Evolutionary conservation across 139 green algal species (phyloP).

Genomic region (Axilococcus clingmanii): DNA sequence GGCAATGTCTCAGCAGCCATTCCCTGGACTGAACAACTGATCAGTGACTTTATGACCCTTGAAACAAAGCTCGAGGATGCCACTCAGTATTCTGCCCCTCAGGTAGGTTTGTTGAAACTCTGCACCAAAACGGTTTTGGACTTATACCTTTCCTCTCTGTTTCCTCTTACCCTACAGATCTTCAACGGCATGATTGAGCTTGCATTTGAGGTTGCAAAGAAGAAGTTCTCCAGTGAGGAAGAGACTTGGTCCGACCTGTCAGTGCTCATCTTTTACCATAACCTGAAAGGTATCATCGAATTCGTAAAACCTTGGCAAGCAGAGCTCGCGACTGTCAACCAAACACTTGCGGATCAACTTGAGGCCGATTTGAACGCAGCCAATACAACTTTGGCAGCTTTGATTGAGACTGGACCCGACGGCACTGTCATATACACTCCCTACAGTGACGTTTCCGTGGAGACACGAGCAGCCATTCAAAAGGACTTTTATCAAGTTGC

Average conservation of each 20-base stretch:
- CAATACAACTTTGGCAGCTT: neutral
- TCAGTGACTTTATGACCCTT: slow-evolving; percentile 9
- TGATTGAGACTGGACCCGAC: neutral
- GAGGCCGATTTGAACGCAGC: neutral
- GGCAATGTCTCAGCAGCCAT: slow-evolving; percentile 3
- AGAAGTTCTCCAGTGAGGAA: slow-evolving; percentile 30
- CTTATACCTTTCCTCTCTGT: neutral
- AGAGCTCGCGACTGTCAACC: neutral
- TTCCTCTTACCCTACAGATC: neutral
- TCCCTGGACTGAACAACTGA: slow-evolving; percentile 12
- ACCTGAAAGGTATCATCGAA: slow-evolving; percentile 15
- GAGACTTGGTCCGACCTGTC: slow-evolving; percentile 25
- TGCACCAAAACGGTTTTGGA: slow-evolving; percentile 3
- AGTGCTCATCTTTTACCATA: slow-evolving; percentile 34
- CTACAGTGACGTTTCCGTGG: slow-evolving; percentile 1
- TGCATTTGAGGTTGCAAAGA: slow-evolving; percentile 19
- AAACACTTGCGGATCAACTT: neutral
- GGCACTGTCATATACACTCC: slow-evolving; percentile 3
- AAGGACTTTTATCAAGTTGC: slow-evolving; percentile 13
- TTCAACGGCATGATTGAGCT: slow-evolving; percentile 10
- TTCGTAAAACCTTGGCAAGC: slow-evolving; percentile 1
- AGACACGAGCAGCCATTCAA: slow-evolving; percentile 7
- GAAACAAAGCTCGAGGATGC: slow-evolving; percentile 4
- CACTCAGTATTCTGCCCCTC: slow-evolving; percentile 1
- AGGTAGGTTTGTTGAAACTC: neutral